phyloP scores from a whole-genome alignment of 768 basidiomycete species.

The Boletus eberwhitei region DNA sequence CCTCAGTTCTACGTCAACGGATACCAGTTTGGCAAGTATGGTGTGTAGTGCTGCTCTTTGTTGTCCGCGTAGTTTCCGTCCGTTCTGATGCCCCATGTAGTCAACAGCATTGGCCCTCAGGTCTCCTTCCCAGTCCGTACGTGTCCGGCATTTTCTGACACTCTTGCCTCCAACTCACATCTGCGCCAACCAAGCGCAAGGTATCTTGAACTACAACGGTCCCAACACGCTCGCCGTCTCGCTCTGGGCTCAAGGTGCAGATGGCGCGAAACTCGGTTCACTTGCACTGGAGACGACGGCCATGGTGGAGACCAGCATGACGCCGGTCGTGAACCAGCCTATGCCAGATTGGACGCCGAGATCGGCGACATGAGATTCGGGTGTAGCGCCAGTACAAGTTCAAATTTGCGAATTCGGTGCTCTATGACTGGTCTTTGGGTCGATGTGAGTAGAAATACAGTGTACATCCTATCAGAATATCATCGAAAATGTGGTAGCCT shows the following conservation, averaged over 20 bases:
- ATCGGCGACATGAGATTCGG: constrained; percentile 9
- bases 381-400: background rate
- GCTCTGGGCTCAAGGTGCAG: constrained; percentile 41
- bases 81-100: constrained; percentile 4
- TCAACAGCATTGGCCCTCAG: constrained; percentile 26
- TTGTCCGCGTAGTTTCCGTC: too few relatives aligned
- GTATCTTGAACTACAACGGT: constrained; percentile 48
- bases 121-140: constrained; percentile 26
- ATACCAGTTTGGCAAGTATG: constrained; percentile 27
- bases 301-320: constrained; percentile 24
- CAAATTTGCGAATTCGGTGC: background rate
- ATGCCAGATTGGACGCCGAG: constrained; percentile 26
- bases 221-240: constrained; percentile 47
- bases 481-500: background rate
- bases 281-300: constrained; percentile 38
- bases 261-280: constrained; percentile 42
- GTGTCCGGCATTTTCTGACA: background rate
- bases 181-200: constrained; percentile 37
- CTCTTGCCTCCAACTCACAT: constrained; percentile 4
- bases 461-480: background rate
- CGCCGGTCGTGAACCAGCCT: constrained; percentile 23
- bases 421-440: background rate
- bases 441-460: background rate
- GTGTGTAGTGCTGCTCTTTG: background rate
- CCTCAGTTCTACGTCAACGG: constrained; percentile 26